phyloP scores from a whole-genome alignment of 1,139 yeast genomes.

The Saccharomyces hybrid region DNA sequence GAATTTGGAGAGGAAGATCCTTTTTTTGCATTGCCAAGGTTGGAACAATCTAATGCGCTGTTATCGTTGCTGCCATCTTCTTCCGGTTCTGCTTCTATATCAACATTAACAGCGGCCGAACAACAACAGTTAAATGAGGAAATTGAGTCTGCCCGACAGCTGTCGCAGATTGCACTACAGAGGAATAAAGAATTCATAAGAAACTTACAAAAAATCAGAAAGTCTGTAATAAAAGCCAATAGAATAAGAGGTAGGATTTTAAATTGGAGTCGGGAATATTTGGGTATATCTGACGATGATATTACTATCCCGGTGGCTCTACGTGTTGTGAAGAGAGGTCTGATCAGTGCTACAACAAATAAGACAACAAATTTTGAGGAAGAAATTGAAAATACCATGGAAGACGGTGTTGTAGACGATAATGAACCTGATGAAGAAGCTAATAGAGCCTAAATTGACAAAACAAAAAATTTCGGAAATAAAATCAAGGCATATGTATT shows the following conservation, averaged over 20 bases:
- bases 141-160: slow-evolving; percentile 58
- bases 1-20: slow-evolving; percentile 42
- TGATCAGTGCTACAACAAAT: slow-evolving; percentile 33
- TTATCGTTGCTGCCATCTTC: slow-evolving; percentile 8
- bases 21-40: slow-evolving; percentile 56
- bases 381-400: slow-evolving; percentile 12
- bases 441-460: neutral
- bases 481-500: neutral
- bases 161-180: slow-evolving; percentile 68
- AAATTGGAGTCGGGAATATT: slow-evolving; percentile 82
- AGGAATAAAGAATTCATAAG: slow-evolving; percentile 86
- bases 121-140: slow-evolving; percentile 42
- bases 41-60: slow-evolving; percentile 25
- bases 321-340: slow-evolving; percentile 31
- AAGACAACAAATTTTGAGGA: slow-evolving; percentile 20
- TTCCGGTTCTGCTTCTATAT: neutral
- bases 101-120: slow-evolving; percentile 34
- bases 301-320: slow-evolving; percentile 31
- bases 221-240: slow-evolving; percentile 71
- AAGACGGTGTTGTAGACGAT: slow-evolving; percentile 15
- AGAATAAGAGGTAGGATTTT: slow-evolving; percentile 59
- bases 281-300: slow-evolving; percentile 53
- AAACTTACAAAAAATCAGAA: slow-evolving; percentile 61
- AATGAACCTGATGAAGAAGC: slow-evolving; percentile 1
- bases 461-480: neutral